Conservation (phyloP, 495 filamentous ascomycete genomes). For the Neurospora cerealis region DNA sequence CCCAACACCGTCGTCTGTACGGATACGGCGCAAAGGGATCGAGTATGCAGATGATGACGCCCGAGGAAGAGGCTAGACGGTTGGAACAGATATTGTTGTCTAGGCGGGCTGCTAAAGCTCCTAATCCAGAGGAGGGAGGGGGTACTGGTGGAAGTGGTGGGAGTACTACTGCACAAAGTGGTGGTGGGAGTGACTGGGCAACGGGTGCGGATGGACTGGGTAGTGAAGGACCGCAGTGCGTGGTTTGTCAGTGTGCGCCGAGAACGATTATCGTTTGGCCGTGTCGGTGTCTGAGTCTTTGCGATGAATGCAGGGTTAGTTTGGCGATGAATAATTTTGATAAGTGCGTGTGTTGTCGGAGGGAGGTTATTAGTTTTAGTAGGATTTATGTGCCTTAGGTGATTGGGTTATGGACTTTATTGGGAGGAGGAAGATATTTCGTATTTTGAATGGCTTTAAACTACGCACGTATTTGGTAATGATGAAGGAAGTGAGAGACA, state of each 20-base stretch:
- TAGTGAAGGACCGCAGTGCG: slow-evolving; percentile 72
- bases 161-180: neutral
- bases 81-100: slow-evolving; percentile 76
- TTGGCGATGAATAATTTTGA: slow-evolving; percentile 95
- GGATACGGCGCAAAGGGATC: too few relatives aligned
- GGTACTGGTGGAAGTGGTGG: neutral
- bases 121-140: slow-evolving; percentile 1
- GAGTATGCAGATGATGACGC: slow-evolving; percentile 29
- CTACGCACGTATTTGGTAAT: neutral
- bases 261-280: slow-evolving; percentile 93
- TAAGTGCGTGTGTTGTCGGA: slow-evolving; percentile 86
- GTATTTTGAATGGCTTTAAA: neutral
- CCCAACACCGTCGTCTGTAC: slow-evolving; percentile 11
- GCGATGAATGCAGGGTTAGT: slow-evolving; percentile 88
- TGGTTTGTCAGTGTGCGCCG: slow-evolving; percentile 82
- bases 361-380: slow-evolving; percentile 76
- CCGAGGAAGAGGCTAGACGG: slow-evolving; percentile 67
- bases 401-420: neutral
- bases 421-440: neutral
- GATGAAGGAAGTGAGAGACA: neutral
- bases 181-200: slow-evolving; percentile 36
- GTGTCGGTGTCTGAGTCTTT: slow-evolving; percentile 85
- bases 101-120: slow-evolving; percentile 29
- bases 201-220: slow-evolving; percentile 62
- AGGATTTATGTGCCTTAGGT: slow-evolving; percentile 84